Percentiles rank a stretch among this genome's conserved stretches.
phyloP scores from a whole-genome alignment of 371 early-diverging fungal genomes.

The Mucor saturninus region DNA sequence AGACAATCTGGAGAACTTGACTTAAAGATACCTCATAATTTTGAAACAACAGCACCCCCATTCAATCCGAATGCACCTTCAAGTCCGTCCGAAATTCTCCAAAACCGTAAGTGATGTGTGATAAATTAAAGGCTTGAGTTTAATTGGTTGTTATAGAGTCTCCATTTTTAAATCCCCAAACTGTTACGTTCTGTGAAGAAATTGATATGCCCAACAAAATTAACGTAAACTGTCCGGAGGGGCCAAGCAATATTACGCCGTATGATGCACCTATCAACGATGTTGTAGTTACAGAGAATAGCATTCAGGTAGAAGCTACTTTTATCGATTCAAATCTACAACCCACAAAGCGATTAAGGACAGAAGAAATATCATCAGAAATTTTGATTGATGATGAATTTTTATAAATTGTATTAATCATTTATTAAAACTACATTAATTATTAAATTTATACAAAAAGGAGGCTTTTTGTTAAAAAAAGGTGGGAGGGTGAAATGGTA shows the following conservation, averaged over 20 bases:
- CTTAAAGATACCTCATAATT: conserved; percentile 69
- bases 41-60: conserved; percentile 58
- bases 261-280: not conserved
- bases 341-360: conserved; percentile 7
- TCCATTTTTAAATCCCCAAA: conserved; percentile 73
- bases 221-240: conserved; percentile 28
- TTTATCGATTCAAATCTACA: not conserved
- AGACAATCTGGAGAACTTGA: conserved; percentile 42
- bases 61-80: conserved; percentile 32
- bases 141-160: conserved; percentile 25
- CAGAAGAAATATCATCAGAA: conserved; percentile 21
- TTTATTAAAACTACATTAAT: conserved; percentile 3
- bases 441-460: not conserved
- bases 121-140: not conserved
- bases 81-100: conserved; percentile 26
- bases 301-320: conserved; percentile 3
- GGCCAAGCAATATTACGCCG: not conserved
- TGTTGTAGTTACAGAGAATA: not conserved
- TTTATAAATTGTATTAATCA: conserved; percentile 6
- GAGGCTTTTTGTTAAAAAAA: not conserved
- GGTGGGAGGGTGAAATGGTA: not conserved
- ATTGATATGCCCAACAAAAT: conserved; percentile 66
- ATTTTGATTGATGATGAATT: conserved; percentile 30
- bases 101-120: conserved; percentile 33
- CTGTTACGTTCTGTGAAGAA: conserved; percentile 60